Evolutionary conservation across 257 asterid species (phyloP), one percentile per base, ranked within the genome.

Genomic region (Leonotis leonurus): DNA sequence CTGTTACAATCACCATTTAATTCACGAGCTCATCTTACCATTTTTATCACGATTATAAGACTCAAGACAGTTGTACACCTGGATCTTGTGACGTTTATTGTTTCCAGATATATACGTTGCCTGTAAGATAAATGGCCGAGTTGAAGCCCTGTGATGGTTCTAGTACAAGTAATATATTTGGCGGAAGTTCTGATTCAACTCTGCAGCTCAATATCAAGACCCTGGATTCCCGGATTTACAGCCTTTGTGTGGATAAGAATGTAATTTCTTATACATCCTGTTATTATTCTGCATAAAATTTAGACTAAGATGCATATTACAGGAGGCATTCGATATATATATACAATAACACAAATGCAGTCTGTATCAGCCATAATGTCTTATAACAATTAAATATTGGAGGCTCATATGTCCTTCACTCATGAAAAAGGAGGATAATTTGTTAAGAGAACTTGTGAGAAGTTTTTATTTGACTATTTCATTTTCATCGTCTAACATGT

Each of bases 171-270:
- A 60, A 70, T 69, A 72, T 76, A 12, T 50, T 80, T 63, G 64
- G 75, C 75, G 87, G 78, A 61, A 62, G 72, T 76, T 65, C 82
- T 45, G 95, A 79, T 61, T 85, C 95, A 69, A 67, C 70, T 18
- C 62, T 87, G 79, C 84, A 78, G 73, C 82, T 90, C 80, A 85
- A 87, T 70, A 73, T 90, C 83, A 90, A 90, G 90, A 90, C 97
- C 58, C 80, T 90, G 64, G 93, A 82, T 76, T 90, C 95, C 56
- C 86, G 61, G 72, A 68, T 73, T 62, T 75, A 79, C 80, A 75
- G 84, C 54, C 75, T 85, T 73, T 50, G 52, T 16, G 93, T 84
- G 60, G 92, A 90, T 33, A 87, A 81, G 73, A 75, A 85, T 77
- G 97, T 90, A 83, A 77, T 33, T 63, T 66, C 29, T 46, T 64